Conservation (phyloP, 2,329 filamentous ascomycete species). For the Knoxdaviesia capensis region DNA sequence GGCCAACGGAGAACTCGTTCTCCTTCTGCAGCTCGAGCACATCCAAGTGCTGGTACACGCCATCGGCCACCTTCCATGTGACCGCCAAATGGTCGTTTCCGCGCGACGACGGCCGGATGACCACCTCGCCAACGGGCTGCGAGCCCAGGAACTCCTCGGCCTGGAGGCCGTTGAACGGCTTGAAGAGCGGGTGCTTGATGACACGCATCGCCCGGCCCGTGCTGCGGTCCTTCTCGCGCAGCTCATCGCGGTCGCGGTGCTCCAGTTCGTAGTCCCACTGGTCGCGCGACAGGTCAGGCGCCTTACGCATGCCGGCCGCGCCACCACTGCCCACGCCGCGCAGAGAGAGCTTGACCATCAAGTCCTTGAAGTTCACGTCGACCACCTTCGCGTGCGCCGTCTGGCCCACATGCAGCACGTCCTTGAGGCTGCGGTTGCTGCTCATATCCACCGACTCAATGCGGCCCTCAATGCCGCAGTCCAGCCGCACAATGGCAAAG, state of each 20-base stretch:
- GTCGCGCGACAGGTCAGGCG: conserved; percentile 45
- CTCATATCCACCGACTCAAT: conserved; percentile 70
- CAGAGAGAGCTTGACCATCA: conserved; percentile 66
- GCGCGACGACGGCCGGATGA: conserved; percentile 89
- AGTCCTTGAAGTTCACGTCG: conserved; percentile 70
- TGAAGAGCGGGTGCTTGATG: conserved; percentile 94
- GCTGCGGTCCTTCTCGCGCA: conserved; percentile 69
- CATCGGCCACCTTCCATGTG: conserved; percentile 94
- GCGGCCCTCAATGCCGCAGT: conserved; percentile 83
- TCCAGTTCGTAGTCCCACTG: conserved; percentile 83
- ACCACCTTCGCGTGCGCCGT: conserved; percentile 75
- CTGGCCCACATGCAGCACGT: conserved; percentile 60
- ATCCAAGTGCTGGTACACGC: conserved; percentile 94
- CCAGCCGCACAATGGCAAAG: conserved; percentile 81
- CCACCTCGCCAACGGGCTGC: conserved; percentile 69
- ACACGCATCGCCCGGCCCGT: conserved; percentile 79
- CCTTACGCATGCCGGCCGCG: too few relatives aligned
- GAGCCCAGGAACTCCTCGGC: conserved; percentile 85
- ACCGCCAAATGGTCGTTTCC: conserved; percentile 88
- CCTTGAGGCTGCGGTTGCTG: conserved; percentile 47
- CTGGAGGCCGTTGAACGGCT: conserved; percentile 76
- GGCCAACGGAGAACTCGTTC: conserved; percentile 86
- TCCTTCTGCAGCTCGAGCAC: conserved; percentile 94
- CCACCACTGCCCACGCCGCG: conserved; percentile 28
- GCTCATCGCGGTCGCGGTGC: conserved; percentile 58